These are phyloP conservation scores for Cephaloascus albidus DNA, from an alignment of 805 yeast species.

Conservation along the genomic window DNA sequence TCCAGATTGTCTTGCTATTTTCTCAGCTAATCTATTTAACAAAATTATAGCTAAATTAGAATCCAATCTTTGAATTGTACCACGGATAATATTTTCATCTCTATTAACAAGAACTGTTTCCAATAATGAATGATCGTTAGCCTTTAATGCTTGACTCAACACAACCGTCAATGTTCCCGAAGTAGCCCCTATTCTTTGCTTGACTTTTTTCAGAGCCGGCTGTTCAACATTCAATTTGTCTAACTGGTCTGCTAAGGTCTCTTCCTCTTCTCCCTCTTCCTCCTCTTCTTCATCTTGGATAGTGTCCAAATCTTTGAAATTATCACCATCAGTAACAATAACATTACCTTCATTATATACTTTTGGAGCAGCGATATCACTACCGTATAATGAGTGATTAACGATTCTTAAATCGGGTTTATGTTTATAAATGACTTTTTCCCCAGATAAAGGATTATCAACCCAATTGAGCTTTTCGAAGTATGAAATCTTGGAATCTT, in stretches of 20 bases:
- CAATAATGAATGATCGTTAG: constrained; percentile 77
- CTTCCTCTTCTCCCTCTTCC: constrained; percentile 8
- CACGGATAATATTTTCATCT: constrained; percentile 39
- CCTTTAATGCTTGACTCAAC: constrained; percentile 79
- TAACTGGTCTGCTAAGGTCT: constrained; percentile 45
- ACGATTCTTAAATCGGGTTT: constrained; percentile 30
- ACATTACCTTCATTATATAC: constrained; percentile 55
- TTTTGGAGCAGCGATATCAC: constrained; percentile 43
- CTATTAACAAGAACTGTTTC: constrained; percentile 68
- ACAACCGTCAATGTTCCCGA: constrained; percentile 77
- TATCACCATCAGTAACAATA: constrained; percentile 54
- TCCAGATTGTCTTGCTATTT: constrained; percentile 38
- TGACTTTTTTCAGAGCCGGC: constrained; percentile 12
- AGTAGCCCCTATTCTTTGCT: constrained; percentile 36
- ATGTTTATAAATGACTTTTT: constrained; percentile 19
- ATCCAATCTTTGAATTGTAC: constrained; percentile 39
- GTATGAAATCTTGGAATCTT: constrained; percentile 45
- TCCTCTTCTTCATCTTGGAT: constrained; percentile 30
- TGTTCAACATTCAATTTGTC: constrained; percentile 12
- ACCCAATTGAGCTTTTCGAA: constrained; percentile 50
- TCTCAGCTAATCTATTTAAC: constrained; percentile 43
- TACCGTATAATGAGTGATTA: constrained; percentile 34
- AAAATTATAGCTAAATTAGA: constrained; percentile 39
- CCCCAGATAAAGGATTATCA: constrained; percentile 15
- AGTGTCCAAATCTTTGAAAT: constrained; percentile 44